These are phyloP conservation scores for Magnolia sinica DNA, from an alignment of 164 flowering plant species.

Conservation along the genomic window DNA sequence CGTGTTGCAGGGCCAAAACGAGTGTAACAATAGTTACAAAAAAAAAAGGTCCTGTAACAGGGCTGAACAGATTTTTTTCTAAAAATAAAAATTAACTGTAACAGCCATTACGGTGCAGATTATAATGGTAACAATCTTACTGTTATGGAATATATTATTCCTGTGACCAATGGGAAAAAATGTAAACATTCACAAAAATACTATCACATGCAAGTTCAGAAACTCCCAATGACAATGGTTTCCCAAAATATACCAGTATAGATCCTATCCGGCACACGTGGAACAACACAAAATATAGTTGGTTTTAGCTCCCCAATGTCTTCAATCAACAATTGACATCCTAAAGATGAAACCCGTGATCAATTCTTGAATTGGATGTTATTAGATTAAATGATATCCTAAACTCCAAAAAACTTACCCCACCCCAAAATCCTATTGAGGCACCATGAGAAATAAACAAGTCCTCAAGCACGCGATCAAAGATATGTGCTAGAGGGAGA, in stretches of 20 bases:
- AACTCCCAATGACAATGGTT: neutral
- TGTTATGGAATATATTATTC: too few relatives aligned
- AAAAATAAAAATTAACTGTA: too few relatives aligned
- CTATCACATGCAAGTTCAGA: neutral
- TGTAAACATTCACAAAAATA: neutral
- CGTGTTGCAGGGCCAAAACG: too few relatives aligned
- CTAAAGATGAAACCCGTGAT: constrained; percentile 36
- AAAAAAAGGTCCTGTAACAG: too few relatives aligned
- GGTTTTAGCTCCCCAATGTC: constrained; percentile 92
- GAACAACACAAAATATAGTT: constrained; percentile 86
- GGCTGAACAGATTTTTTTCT: too few relatives aligned
- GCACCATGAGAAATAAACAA: too few relatives aligned
- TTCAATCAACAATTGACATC: constrained; percentile 82
- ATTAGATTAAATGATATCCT: neutral
- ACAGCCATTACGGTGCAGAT: too few relatives aligned
- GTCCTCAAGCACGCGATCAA: too few relatives aligned
- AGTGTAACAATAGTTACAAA: too few relatives aligned
- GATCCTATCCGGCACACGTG: constrained; percentile 89
- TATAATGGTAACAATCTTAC: too few relatives aligned
- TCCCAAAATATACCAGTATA: constrained; percentile 55
- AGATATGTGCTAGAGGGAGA: too few relatives aligned
- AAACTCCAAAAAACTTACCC: constrained; percentile 58
- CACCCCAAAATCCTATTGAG: constrained; percentile 95
- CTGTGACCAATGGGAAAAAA: neutral
- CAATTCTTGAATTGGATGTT: constrained; percentile 4